phyloP scores from a whole-genome alignment of 2,329 filamentous ascomycete genomes.

The Chrysoporthe puriensis region DNA sequence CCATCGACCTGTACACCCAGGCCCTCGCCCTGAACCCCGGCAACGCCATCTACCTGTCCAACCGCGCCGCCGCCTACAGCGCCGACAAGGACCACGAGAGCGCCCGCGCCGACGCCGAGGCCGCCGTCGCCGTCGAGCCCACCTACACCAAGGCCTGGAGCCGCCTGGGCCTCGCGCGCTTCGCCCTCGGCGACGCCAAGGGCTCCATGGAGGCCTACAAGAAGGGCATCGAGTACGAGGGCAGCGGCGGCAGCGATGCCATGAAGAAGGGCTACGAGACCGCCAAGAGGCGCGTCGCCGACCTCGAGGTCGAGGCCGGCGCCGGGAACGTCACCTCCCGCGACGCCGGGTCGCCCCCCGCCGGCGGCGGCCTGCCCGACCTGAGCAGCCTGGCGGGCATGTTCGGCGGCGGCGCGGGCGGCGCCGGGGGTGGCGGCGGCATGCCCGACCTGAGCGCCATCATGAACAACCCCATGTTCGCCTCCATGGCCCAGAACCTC shows the following conservation, averaged over 20 bases:
- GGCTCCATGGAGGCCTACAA: conserved; percentile 94
- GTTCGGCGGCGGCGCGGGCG: conserved; percentile 68
- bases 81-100: conserved; percentile 82
- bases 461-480: conserved; percentile 99
- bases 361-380: conserved; percentile 69
- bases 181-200: conserved; percentile 86
- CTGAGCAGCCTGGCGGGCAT: conserved; percentile 72
- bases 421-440: conserved; percentile 68
- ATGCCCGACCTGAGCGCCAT: conserved; percentile 87
- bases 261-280: conserved; percentile 99
- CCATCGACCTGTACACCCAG: conserved; percentile 86
- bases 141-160: conserved; percentile 98
- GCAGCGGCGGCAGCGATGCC: conserved; percentile 89
- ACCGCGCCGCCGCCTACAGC: conserved; percentile 92
- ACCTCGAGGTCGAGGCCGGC: conserved; percentile 64
- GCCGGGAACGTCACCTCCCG: conserved; percentile 42
- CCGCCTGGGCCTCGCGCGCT: conserved; percentile 85
- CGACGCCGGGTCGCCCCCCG: conserved; percentile 41
- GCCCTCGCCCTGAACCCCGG: conserved; percentile 79
- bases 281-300: conserved; percentile 82
- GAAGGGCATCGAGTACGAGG: conserved; percentile 91
- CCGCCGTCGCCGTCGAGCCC: conserved; percentile 85
- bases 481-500: conserved; percentile 92
- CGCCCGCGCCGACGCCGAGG: conserved; percentile 85
- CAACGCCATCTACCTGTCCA: conserved; percentile 96